Evolutionary conservation across 2,329 filamentous ascomycete species (phyloP), one percentile per base, ranked within the genome.

Genomic region (Trichoderma pleuroti): DNA sequence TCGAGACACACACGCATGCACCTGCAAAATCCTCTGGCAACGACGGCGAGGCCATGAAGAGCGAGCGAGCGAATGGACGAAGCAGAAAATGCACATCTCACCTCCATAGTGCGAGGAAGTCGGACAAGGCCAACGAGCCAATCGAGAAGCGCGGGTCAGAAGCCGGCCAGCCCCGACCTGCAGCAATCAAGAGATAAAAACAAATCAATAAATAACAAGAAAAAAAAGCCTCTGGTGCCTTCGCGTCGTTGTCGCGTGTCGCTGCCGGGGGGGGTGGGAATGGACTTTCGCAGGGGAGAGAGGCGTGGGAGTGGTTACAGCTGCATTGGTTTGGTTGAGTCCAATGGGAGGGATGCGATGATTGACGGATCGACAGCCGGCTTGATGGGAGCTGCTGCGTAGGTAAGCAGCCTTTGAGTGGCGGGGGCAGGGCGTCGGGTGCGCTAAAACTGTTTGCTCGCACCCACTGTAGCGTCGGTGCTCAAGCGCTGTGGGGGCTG

Each of bases 291-390:
- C 64, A 67, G 64, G 64, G 64, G 64, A 34, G 42, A 54, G 46
- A 54, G 62, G 11, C 62, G n/a, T 65, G 18, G 28, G 28, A 65
- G 62, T 56, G 36, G 65, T 60, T 68, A 60, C 65, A 60, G 34
- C 34, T 49, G 64, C 64, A 67, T 49, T 42, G 62, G 21, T 65
- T 59, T 52, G 42, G 30, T 46, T 63, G 61, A 63, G 8, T 42
- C 39, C 39, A 42, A 42, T 42, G 39, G 39, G 18, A 32, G 34
- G 56, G 56, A 34, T 12, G 36, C 16, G 65, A 34, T 28, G 65
- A 60, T 68, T 68, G 65, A 68, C 65, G 65, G 65, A 68, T 68
- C 65, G 65, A 60, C 65, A 49, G 57, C 49, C 30, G 34, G 30
- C 24, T 18, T 14, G 46, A 66, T 39, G 63, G 21, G 32, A 39